Evolutionary conservation across 2,329 filamentous ascomycete genomes (phyloP), one percentile per base, ranked within the genome.

Genomic region (Fusarium falciforme): DNA sequence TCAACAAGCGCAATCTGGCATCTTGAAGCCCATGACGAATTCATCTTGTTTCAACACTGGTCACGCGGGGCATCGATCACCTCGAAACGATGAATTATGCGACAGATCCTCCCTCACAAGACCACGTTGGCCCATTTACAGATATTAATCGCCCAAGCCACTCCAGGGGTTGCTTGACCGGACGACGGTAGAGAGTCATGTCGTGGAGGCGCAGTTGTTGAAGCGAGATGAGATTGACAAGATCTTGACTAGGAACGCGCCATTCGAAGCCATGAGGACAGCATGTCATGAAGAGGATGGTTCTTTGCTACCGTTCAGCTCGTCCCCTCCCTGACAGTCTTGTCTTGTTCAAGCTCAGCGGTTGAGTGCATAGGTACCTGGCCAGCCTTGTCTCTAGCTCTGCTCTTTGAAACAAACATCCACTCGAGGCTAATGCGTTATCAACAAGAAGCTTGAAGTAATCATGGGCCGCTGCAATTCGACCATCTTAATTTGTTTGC

Each of bases 121-220:
- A 58, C 64, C 67, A 72, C 58, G 61, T 74, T 71, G 52, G 22
- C 60, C n/a, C 44, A 40, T 52, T 36, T 14, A 22, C 31, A 38
- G 31, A 38, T 22, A 54, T 35, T 29, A 61, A 61, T 25, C 31
- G 33, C 10, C 60, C 44, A 62, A 20, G 40, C 20, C 31, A 20
- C 42, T 29, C 27, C 49, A 31, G 49, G 49, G 49, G 49, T 47
- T 55, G 49, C 49, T 55, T 10, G 49, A 55, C 55, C 8, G 17
- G 42, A 55, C 33, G 47, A 35, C 33, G 25, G n/a, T 8, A 22
- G 22, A 59, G 54, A 49, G 54, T 54, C 54, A 57, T 52, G 38
- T 38, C 22, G 31, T 52, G 17, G 52, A 65, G 52, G 29, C 38
- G 54, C 62, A 64, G 52, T 17, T 25, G n/a, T 44, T n/a, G 38